Base-by-base conservation (phyloP, 225 moss, liverwort and hornwort genomes). In the Anthoceros angustus region DNA sequence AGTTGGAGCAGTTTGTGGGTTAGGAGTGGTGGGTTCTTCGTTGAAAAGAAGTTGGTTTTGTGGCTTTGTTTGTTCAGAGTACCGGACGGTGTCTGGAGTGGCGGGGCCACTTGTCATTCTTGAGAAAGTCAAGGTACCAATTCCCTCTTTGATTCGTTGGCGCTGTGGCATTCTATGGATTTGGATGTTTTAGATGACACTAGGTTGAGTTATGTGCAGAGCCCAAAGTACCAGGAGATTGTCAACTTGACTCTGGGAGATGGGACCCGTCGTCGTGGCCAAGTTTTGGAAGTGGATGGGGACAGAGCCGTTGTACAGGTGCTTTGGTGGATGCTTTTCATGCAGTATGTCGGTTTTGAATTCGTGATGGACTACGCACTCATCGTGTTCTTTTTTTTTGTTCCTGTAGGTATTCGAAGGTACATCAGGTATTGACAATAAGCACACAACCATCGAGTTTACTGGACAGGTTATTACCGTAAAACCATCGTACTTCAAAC, bases 261-360 rank as follows among this genome's bases (percentile, higher is more conserved):
- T 83, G 95, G 95, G 72, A 86, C 86, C 2, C 77, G 84, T 9
- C 82, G 91, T 20, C 81, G 95, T 63, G 95, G 95, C 62, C 95
- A 95, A 72, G 86, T 95, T 39, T 75, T 95, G 78, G 95, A 95
- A 87, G 88, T 95, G 68, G 95, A 95, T 68, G 91, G 95, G 0
- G 85, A 95, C 21, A 83, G 95, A 66, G 95, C 88, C 69, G 88
- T 95, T 64, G 95, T 95, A 7, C 95, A 95, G 90, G 93, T 93
- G 0, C 45, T 40, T 64, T 20, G 23, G 5, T 49, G 45, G 8
- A 68, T 42, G 38, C 9, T 72, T 40, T 66, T 42, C 64, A 4
- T 32, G 32, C 4, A 4, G 40, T 18, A 38, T 63, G 41, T 50
- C 14, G 2, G 26, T 67, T 42, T 39, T 55, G 18, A 20, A 48